phyloP scores from a whole-genome alignment of 2,329 filamentous ascomycete genomes.

The Claviceps spartinae region DNA sequence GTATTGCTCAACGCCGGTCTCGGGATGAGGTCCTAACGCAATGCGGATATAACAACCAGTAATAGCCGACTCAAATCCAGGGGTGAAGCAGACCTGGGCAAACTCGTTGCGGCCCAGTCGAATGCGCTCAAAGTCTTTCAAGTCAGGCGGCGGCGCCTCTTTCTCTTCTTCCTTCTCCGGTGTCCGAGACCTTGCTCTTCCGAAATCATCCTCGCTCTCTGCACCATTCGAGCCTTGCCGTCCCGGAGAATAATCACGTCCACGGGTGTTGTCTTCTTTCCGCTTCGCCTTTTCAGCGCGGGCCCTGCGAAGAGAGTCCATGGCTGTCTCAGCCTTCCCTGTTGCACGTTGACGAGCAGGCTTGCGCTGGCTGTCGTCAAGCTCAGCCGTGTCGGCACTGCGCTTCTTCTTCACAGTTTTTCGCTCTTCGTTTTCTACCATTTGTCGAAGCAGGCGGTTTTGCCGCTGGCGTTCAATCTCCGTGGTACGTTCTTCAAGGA shows the following conservation, averaged over 20 bases:
- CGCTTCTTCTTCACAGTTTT: conserved; percentile 48
- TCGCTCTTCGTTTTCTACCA: conserved; percentile 55
- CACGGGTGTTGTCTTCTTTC: conserved; percentile 42
- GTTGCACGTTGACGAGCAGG: conserved; percentile 54
- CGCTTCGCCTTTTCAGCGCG: conserved; percentile 45
- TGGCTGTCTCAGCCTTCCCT: conserved; percentile 38
- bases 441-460: conserved; percentile 65
- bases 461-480: conserved; percentile 73
- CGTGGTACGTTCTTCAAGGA: conserved; percentile 75
- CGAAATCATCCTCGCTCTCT: conserved; percentile 72
- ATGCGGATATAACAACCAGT: conserved; percentile 76
- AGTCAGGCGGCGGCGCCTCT: conserved; percentile 54
- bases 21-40: conserved; percentile 63
- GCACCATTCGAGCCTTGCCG: conserved; percentile 31
- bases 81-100: conserved; percentile 83
- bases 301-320: conserved; percentile 54
- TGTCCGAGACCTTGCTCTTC: conserved; percentile 39
- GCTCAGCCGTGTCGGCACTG: conserved; percentile 64
- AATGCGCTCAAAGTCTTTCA: conserved; percentile 73
- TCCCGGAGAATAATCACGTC: conserved; percentile 36
- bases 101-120: conserved; percentile 78
- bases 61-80: conserved; percentile 72
- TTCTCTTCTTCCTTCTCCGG: conserved; percentile 54
- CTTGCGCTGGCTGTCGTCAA: conserved; percentile 65
- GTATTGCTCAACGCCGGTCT: conserved; percentile 64